Evolutionary conservation across 1,284 basidiomycete genomes (phyloP), one percentile per base, ranked within the genome.

Genomic region (Athelia sp.): DNA sequence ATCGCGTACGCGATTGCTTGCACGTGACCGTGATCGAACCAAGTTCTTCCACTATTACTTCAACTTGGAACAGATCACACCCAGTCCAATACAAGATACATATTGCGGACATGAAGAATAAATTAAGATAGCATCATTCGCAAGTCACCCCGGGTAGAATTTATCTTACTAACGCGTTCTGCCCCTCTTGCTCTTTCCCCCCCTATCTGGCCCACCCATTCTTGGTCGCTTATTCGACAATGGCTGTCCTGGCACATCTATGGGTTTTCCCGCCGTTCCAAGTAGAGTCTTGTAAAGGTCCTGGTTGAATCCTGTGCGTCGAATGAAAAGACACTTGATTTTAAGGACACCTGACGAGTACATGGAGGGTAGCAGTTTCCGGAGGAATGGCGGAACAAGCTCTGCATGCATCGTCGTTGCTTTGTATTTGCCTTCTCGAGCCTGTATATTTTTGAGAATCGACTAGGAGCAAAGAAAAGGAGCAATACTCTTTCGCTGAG

Each of bases 271-370:
- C 26, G 26, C 36, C 36, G n/a, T 8, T 6, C 36, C 19, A 4
- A 40, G 36, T 4, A 40, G 19, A n/a, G 19, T 40, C 36, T 21
- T 6, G 36, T 40, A 40, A n/a, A 40, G 36, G 6, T 40, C 36
- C 15, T 40, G 6, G n/a, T 40, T 40, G 36, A 40, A 40, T 40
- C 36, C 36, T 8, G 19, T 21, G 19, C 36, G 19, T 8, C 36
- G 36, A 8, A 40, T 6, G 19, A n/a, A 6, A 40, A 8, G 15
- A 40, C 19, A 40, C 8, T 9, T 6, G n/a, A 40, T n/a, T 38
- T 64, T 57, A 48, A 67, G 61, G 43, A 66, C 50, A 9, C 62
- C 64, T 19, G 56, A 47, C 45, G 46, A 52, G 44, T 60, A 63
- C 62, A 67, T 66, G 17, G 56, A 54, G 14, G 45, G 48, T 29